Percentiles rank a stretch among this genome's conserved stretches.
Evolutionary conservation across 345 rosid genomes (phyloP).

Genomic region (Pseudoturritis turrita): DNA sequence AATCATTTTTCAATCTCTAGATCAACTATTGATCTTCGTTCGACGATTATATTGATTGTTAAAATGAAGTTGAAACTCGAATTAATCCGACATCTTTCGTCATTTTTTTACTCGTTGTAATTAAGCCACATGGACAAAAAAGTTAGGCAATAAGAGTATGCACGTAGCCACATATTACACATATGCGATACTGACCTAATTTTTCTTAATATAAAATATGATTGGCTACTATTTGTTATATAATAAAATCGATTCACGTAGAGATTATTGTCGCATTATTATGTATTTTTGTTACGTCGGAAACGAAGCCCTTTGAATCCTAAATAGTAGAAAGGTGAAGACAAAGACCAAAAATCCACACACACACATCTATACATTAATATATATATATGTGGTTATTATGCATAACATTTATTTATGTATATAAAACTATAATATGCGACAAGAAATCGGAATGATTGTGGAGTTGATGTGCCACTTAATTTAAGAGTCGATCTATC

Average conservation of each 20-base stretch:
- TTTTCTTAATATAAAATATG: not conserved
- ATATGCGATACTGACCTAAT: not conserved
- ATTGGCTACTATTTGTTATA: slow-evolving; percentile 2
- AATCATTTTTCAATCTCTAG: not conserved
- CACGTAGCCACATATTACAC: slow-evolving; percentile 15
- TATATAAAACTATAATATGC: not conserved
- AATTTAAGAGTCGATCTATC: slow-evolving; percentile 5
- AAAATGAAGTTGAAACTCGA: not conserved
- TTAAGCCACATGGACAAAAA: slow-evolving; percentile 10
- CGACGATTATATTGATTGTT: not conserved
- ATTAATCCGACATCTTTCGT: not conserved
- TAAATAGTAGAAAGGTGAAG: slow-evolving; percentile 29
- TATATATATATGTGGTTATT: not conserved
- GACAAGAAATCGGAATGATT: slow-evolving; percentile 5
- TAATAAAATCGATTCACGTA: not conserved
- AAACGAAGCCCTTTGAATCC: slow-evolving; percentile 28
- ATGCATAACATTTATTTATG: not conserved
- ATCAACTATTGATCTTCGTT: not conserved
- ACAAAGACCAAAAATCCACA: slow-evolving; percentile 7
- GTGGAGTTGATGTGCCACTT: slow-evolving; percentile 28
- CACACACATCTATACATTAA: not conserved
- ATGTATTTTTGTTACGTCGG: slow-evolving; percentile 15
- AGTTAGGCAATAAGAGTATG: slow-evolving; percentile 22
- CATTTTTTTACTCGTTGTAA: not conserved
- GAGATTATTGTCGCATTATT: slow-evolving; percentile 7